Base-by-base conservation (phyloP, 78 protist genomes). In the Dictyostelium citrinum region DNA sequence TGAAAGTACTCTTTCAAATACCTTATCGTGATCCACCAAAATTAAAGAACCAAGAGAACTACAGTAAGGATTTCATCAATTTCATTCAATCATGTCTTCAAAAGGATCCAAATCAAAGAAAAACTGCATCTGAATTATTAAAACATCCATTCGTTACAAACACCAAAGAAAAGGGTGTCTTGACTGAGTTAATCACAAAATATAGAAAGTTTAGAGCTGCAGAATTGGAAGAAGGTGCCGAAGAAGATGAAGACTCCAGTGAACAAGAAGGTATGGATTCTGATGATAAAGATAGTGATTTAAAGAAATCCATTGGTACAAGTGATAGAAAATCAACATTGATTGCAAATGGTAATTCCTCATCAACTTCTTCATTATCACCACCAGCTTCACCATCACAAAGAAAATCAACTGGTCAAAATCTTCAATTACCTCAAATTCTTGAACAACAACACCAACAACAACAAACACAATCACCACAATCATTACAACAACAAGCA, bases 1-100 rank as follows among this genome's bases (percentile, higher is more conserved):
- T 91, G 95, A 91, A 91, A 71, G 95, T 84, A 20, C 81, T 91
- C 14, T 84, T 91, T 51, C 90, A 84, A 58, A 91, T 91, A 29
- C 95, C 95, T 14, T 84, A 84, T 70, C 46, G 95, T 37, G 95
- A 91, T 70, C 91, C 95, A 71, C 95, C 95, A 77, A 91, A 83
- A 51, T 83, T 91, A 41, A 78, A 81, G 85, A 83, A 83, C 31
- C 95, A 83, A 81, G 95, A 91, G 1, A 24, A 17, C 7, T 84
- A 80, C 76, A 82, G 91, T 12, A 81, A 84, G 61, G 95, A 91
- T 22, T 91, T 91, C 29, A 55, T 84, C 31, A 71, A 58, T 80
- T 91, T 91, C 29, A 71, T 91, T 55, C 29, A 39, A 51, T 39
- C 31, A n/a, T 91, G 95, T 83, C 12, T 91, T 24, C 78, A 84